Evolutionary conservation across 129 eudicot species (phyloP).

Genomic region (Logfia minima): DNA sequence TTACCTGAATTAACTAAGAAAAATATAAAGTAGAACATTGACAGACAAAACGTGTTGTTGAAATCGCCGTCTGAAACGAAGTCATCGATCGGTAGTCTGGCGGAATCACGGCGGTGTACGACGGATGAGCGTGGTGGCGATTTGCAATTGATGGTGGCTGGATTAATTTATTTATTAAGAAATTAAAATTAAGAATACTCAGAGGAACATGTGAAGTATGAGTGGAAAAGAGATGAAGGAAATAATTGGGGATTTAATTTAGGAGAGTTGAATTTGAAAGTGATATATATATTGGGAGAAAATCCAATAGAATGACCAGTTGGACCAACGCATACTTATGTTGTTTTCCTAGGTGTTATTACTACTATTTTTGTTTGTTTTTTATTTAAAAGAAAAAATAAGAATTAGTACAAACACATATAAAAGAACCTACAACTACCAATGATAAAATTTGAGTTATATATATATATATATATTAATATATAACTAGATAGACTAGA

Average conservation of each 20-base stretch:
- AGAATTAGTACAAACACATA: too few species aligned
- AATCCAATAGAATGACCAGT: not conserved
- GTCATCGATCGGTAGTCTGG: conserved; percentile 29
- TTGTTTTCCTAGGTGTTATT: not conserved
- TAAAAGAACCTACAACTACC: too few species aligned
- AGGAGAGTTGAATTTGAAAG: not conserved
- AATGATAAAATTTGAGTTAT: too few species aligned
- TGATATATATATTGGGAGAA: not conserved
- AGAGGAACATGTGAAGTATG: not conserved
- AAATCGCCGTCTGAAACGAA: conserved; percentile 15
- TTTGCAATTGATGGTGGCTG: conserved; percentile 1
- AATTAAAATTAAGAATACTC: not conserved
- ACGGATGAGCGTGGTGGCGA: conserved; percentile 24
- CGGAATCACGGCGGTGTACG: conserved; percentile 14
- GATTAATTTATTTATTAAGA: not conserved
- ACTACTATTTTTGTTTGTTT: too few species aligned
- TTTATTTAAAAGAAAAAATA: too few species aligned
- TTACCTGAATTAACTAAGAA: conserved; percentile 29
- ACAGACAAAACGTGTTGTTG: conserved; percentile 24
- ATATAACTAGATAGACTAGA: too few species aligned
- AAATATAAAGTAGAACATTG: conserved; percentile 26
- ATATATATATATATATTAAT: too few species aligned
- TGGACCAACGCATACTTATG: not conserved
- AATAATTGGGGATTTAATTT: not conserved
- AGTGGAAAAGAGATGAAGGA: not conserved